These are phyloP conservation scores for Pleurotus citrinopileatus DNA, from an alignment of 768 basidiomycete genomes.

Conservation along the genomic window DNA sequence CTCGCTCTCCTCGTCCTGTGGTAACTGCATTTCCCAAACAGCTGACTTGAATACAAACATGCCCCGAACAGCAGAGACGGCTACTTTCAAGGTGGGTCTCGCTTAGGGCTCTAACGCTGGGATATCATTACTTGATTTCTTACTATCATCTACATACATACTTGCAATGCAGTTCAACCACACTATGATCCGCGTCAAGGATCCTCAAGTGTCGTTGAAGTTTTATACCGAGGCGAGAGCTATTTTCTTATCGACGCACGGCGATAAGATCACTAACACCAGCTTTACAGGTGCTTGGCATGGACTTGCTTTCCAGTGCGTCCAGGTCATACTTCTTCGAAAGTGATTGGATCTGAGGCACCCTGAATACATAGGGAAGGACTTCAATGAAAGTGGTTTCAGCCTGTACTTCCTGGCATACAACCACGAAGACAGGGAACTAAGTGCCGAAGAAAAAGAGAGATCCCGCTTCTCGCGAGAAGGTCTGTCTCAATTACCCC, in stretches of 20 bases:
- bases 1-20: background rate
- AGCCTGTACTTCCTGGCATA: constrained; percentile 87
- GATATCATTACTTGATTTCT: background rate
- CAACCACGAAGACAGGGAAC: constrained; percentile 52
- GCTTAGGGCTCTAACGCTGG: too few species aligned
- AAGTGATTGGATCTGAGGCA: background rate
- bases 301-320: constrained; percentile 67
- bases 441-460: constrained; percentile 52
- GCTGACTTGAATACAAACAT: constrained; percentile 30
- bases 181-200: constrained; percentile 87
- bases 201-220: constrained; percentile 73
- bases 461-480: constrained; percentile 56
- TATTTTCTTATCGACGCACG: too few species aligned
- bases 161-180: constrained; percentile 63
- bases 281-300: constrained; percentile 53
- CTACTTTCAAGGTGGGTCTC: constrained; percentile 53
- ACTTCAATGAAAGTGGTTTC: constrained; percentile 49
- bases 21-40: background rate
- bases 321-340: background rate
- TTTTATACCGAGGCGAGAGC: constrained; percentile 73
- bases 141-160: too few species aligned
- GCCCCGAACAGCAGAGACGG: constrained; percentile 64
- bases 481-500: constrained; percentile 37
- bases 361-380: constrained; percentile 15
- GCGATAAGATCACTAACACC: too few species aligned